Base-by-base conservation (phyloP, 2,329 filamentous ascomycete species). In the Pestalotiopsis fici region DNA sequence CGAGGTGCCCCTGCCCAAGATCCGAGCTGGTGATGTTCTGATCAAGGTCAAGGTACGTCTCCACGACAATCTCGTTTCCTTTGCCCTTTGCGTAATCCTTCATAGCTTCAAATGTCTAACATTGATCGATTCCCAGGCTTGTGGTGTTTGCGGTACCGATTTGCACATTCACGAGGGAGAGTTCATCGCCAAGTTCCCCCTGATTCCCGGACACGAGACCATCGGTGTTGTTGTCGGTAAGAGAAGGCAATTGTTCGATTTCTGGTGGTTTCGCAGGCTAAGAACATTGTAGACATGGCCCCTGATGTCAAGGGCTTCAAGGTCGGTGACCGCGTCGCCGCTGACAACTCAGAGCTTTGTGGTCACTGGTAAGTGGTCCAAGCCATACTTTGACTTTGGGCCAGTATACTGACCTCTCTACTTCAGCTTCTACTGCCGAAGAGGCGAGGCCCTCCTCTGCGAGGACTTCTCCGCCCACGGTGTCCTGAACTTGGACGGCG, bases 171-270 rank as follows among this genome's bases (percentile, higher is more conserved):
- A 92, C 74, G 87, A 91, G 77, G 90, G 90, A 74, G 89, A 92
- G 79, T 92, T 92, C 72, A 83, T 84, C 56, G 82, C 81, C 70
- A 81, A 89, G 80, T 91, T 91, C 75, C 89, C 89, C 64, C 81
- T 91, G 67, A 89, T 91, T 72, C 89, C 89, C 68, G 89, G 90
- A 62, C 90, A 92, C 73, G 90, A 92, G 77, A 91, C 90, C 43
- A 87, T 90, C 54, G 90, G 90, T 71, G 85, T 88, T 43, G 83
- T 92, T 66, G 90, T 87, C 37, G 87, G 75, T 78, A 74, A 67
- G 75, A 50, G 2, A 3, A 23, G 5, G 18, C 2, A 13, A 27
- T 59, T 18, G 5, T 9, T 13, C 11, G 12, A 6, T 18, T 2
- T 4, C n/a, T 60, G 3, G 43, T 11, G 18, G 43, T 2, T 50